A percentile compares a stretch with the other conserved stretches of the same genome.
Evolutionary conservation across 139 green algal genomes (phyloP).

Genomic region (Picocystis salinarum): DNA sequence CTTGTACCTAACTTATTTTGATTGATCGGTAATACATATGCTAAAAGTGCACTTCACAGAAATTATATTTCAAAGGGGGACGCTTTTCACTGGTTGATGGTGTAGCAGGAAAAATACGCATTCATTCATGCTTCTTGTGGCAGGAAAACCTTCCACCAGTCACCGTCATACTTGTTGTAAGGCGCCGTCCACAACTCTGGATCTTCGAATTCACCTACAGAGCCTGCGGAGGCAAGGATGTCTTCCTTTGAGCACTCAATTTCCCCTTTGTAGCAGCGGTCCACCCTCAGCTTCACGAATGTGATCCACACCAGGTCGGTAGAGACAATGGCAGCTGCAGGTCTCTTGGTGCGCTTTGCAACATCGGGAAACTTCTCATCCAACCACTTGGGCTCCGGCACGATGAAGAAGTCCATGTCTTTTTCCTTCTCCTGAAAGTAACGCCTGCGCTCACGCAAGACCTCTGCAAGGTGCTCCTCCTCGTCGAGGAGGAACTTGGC

Average conservation of each 20-base stretch:
- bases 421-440: constrained; percentile 8
- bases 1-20: too few species aligned
- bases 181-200: constrained; percentile 8
- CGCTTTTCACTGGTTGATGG: too few species aligned
- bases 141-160: constrained; percentile 14
- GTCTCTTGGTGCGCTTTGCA: constrained; percentile 8
- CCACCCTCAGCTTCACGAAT: constrained; percentile 13
- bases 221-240: neutral
- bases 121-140: too few species aligned
- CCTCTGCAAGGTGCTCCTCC: constrained; percentile 20
- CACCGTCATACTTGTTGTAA: constrained; percentile 8
- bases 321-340: constrained; percentile 13
- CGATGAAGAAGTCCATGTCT: constrained; percentile 18
- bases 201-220: neutral
- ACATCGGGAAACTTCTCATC: constrained; percentile 10
- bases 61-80: too few species aligned
- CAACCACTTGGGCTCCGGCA: constrained; percentile 20
- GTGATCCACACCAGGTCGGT: constrained; percentile 16
- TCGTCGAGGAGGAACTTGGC: constrained; percentile 23
- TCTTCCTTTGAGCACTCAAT: neutral
- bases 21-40: too few species aligned
- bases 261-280: constrained; percentile 6
- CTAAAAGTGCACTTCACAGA: too few species aligned
- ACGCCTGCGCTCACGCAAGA: constrained; percentile 10
- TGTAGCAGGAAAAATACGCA: too few species aligned